These are phyloP conservation scores for Croton setiger DNA, from an alignment of 441 rosid species.

Conservation along the genomic window DNA sequence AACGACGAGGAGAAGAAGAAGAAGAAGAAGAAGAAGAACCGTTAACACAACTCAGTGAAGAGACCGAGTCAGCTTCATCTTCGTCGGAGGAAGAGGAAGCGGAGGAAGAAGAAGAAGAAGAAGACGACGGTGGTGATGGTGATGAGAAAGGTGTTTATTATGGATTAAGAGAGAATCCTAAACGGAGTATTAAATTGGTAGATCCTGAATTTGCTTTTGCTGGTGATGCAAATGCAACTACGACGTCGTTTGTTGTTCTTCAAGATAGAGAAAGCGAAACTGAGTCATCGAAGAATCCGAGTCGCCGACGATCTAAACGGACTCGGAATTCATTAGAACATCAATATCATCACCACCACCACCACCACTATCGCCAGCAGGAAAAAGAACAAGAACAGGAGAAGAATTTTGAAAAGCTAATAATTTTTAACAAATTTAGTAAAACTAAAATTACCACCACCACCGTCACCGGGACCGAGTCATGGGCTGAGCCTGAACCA, in stretches of 20 bases:
- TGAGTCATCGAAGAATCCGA: conserved; percentile 69
- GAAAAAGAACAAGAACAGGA: conserved; percentile 20
- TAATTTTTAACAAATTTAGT: conserved; percentile 33
- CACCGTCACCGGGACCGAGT: conserved; percentile 21
- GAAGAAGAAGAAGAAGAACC: background rate
- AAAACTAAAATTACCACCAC: background rate
- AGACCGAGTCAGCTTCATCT: conserved; percentile 40
- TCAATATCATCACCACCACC: conserved; percentile 20
- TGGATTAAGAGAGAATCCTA: conserved; percentile 59
- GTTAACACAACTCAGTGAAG: conserved; percentile 36
- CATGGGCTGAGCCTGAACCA: conserved; percentile 51
- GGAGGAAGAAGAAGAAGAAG: conserved; percentile 1
- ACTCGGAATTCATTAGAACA: conserved; percentile 38
- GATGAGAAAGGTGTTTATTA: conserved; percentile 28
- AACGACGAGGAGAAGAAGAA: background rate
- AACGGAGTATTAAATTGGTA: conserved; percentile 47
- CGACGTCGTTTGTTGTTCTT: conserved; percentile 42
- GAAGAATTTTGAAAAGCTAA: conserved; percentile 25
- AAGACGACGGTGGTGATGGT: background rate
- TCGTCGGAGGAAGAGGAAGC: conserved; percentile 27
- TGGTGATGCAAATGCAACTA: conserved; percentile 28
- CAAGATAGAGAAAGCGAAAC: conserved; percentile 80
- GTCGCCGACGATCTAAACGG: conserved; percentile 69
- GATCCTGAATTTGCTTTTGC: conserved; percentile 60
- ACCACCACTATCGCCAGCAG: conserved; percentile 10